Percentiles rank a stretch among this genome's conserved stretches.
These are phyloP conservation scores for Neolentinus lepideus DNA, from an alignment of 1,284 basidiomycete species.

Conservation along the genomic window DNA sequence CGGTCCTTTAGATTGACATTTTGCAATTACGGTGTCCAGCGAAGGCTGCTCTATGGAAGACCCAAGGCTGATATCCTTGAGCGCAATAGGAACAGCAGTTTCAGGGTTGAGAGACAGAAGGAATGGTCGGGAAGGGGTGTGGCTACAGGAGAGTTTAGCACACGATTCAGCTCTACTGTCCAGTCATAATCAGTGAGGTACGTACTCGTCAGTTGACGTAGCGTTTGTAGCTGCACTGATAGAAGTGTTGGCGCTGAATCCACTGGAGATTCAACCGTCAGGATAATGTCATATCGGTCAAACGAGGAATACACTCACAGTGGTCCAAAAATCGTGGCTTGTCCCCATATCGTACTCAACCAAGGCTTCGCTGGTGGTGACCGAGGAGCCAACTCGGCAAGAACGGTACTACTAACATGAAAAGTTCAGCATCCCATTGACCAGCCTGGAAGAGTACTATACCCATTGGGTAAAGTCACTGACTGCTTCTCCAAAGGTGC, in stretches of 20 bases:
- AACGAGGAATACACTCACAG: constrained; percentile 18
- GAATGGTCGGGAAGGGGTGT: constrained; percentile 20
- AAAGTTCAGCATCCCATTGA: background rate
- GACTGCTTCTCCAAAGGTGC: background rate
- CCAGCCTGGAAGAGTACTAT: background rate
- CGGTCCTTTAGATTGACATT: constrained; percentile 22
- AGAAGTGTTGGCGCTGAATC: background rate
- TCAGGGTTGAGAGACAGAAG: constrained; percentile 34
- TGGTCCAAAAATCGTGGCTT: constrained; percentile 27
- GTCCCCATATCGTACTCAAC: constrained; percentile 12
- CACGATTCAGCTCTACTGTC: background rate
- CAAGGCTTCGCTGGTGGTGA: background rate
- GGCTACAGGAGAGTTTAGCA: constrained; percentile 1
- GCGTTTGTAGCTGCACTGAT: background rate
- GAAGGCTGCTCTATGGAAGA: constrained; percentile 12
- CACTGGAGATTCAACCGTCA: background rate
- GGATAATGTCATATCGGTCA: background rate
- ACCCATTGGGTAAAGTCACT: background rate
- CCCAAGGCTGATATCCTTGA: constrained; percentile 29
- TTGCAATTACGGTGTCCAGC: constrained; percentile 26
- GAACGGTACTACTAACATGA: too few relatives aligned
- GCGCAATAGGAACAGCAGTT: constrained; percentile 31
- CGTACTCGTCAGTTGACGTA: background rate
- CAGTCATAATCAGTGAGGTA: too few relatives aligned
- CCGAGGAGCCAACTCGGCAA: background rate